Evolutionary conservation across 805 yeast genomes (phyloP).

Genomic region (Wickerhamiella occidentalis): DNA sequence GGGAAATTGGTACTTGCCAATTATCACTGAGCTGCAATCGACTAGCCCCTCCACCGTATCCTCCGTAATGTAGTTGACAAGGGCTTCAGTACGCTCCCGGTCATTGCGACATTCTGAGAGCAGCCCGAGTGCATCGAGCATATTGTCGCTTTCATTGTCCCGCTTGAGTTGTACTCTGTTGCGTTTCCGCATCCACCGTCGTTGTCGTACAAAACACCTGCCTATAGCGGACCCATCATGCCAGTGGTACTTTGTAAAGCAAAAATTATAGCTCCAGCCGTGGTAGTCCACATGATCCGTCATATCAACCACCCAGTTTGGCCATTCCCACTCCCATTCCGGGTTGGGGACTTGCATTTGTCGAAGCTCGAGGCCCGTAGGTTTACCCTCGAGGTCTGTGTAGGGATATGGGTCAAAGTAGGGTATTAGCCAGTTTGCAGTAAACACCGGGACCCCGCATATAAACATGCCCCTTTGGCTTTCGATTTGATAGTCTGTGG

Average conservation of each 20-base stretch:
- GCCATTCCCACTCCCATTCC: slow-evolving; percentile 59
- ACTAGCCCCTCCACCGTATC: background rate
- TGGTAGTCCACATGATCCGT: slow-evolving; percentile 59
- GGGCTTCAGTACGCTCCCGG: slow-evolving; percentile 18
- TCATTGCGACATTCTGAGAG: slow-evolving; percentile 18
- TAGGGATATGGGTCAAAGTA: slow-evolving; percentile 29
- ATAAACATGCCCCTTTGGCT: slow-evolving; percentile 33
- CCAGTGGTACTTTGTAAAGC: slow-evolving; percentile 43
- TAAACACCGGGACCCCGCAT: slow-evolving; percentile 30
- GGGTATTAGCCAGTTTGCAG: slow-evolving; percentile 28
- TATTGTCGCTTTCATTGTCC: background rate
- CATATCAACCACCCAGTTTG: slow-evolving; percentile 64
- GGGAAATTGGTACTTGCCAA: slow-evolving; percentile 6
- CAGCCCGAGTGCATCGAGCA: slow-evolving; percentile 2
- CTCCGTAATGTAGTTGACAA: background rate
- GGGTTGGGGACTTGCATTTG: slow-evolving; percentile 40
- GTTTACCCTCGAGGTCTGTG: slow-evolving; percentile 25
- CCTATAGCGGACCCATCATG: slow-evolving; percentile 42
- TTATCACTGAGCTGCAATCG: background rate
- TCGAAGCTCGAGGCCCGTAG: slow-evolving; percentile 20
- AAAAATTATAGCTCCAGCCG: slow-evolving; percentile 66
- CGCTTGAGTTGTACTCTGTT: slow-evolving; percentile 6
- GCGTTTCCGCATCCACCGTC: slow-evolving; percentile 47
- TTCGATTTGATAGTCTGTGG: slow-evolving; percentile 27
- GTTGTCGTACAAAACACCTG: slow-evolving; percentile 52